Evolutionary conservation across 2,329 filamentous ascomycete species (phyloP).

Genomic region (Fusarium sublunatum): DNA sequence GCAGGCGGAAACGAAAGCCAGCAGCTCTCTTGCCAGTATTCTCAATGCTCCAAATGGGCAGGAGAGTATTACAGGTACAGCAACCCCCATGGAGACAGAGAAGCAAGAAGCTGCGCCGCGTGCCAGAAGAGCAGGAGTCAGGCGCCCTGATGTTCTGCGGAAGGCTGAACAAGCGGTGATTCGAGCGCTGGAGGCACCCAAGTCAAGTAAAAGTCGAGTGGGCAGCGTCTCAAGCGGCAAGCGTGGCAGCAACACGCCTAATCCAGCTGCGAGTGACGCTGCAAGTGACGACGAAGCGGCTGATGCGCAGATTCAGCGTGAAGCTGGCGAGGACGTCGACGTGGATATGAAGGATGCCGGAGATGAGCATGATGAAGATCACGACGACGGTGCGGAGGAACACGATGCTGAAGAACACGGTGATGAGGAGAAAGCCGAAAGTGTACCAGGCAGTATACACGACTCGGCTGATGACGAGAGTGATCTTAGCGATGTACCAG

Average conservation of each 20-base stretch:
- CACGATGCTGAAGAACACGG: constrained; percentile 53
- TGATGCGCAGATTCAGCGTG: constrained; percentile 53
- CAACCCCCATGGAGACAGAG: constrained; percentile 54
- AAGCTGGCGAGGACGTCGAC: constrained; percentile 50
- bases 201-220: constrained; percentile 60
- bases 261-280: constrained; percentile 50
- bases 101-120: constrained; percentile 57
- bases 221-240: constrained; percentile 65
- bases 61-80: constrained; percentile 51
- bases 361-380: constrained; percentile 43
- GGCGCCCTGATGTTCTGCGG: constrained; percentile 68
- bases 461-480: constrained; percentile 77
- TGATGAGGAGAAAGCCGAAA: constrained; percentile 48
- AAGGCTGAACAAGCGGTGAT: constrained; percentile 70
- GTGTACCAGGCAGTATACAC: constrained; percentile 65
- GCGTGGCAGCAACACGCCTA: constrained; percentile 56
- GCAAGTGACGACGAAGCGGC: constrained; percentile 57
- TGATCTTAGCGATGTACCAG: constrained; percentile 73
- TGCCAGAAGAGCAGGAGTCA: constrained; percentile 58
- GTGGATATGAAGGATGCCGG: constrained; percentile 59
- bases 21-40: constrained; percentile 55
- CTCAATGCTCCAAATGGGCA: constrained; percentile 57
- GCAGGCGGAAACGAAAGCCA: constrained; percentile 50
- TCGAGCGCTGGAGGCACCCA: constrained; percentile 62
- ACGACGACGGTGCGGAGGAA: constrained; percentile 46